phyloP scores from a whole-genome alignment of 345 rosid genomes.

The Leavenworthia alabamica region DNA sequence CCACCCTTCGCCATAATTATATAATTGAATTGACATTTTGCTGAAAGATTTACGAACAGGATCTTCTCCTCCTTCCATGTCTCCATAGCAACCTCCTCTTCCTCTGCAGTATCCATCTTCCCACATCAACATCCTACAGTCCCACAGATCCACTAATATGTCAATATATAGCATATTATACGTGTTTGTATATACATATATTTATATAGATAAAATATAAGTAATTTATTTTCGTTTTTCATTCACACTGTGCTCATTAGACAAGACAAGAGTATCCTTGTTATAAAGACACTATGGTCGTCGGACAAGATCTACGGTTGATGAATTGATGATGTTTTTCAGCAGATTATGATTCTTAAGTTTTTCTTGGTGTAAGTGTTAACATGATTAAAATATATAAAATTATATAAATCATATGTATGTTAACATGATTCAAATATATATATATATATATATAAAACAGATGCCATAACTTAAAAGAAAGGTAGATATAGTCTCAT shows the following conservation, averaged over 20 bases:
- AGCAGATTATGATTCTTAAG: background rate
- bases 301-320: background rate
- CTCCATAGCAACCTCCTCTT: conserved; percentile 67
- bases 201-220: background rate
- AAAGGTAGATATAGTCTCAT: background rate
- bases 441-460: background rate
- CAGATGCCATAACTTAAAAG: background rate
- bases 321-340: background rate
- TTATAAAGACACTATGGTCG: too few species aligned
- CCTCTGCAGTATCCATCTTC: conserved; percentile 97
- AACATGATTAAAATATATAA: background rate
- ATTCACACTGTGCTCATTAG: background rate
- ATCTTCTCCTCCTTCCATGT: conserved; percentile 85
- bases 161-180: background rate
- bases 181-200: background rate
- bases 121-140: conserved; percentile 96
- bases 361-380: background rate
- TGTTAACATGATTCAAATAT: background rate
- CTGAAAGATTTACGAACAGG: conserved; percentile 95
- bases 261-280: background rate
- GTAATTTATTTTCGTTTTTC: background rate
- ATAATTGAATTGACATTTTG: conserved; percentile 98
- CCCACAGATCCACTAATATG: conserved; percentile 1
- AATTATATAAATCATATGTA: too few species aligned
- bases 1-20: conserved; percentile 99